phyloP scores from a whole-genome alignment of 1,284 basidiomycete genomes.

The Kalmanozyma brasiliensis region DNA sequence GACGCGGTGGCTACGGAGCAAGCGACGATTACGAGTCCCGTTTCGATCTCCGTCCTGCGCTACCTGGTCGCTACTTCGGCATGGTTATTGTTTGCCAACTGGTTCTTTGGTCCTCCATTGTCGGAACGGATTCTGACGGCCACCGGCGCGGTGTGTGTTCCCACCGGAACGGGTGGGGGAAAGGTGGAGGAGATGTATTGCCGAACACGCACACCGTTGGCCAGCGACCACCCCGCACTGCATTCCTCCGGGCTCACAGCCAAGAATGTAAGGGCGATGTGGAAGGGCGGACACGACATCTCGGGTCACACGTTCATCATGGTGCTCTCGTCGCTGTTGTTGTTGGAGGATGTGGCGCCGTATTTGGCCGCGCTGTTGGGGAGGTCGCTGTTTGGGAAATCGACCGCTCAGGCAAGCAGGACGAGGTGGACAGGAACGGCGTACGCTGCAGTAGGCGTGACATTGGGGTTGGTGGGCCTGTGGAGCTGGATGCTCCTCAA shows the following conservation, averaged over 20 bases:
- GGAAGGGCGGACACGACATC: slow-evolving; percentile 87
- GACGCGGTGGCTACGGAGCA: not conserved
- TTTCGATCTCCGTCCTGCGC: slow-evolving; percentile 36
- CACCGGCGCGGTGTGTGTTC: slow-evolving; percentile 84
- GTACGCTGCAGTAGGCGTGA: slow-evolving; percentile 47
- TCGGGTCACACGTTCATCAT: slow-evolving; percentile 94
- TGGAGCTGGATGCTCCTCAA: slow-evolving; percentile 82
- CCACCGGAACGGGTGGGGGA: slow-evolving; percentile 16
- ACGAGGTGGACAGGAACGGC: slow-evolving; percentile 9
- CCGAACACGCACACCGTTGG: slow-evolving; percentile 37
- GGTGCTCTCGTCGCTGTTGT: slow-evolving; percentile 82
- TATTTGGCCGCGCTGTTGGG: slow-evolving; percentile 49
- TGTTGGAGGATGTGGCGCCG: slow-evolving; percentile 78
- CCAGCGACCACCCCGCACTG: slow-evolving; percentile 31
- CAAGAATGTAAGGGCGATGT: slow-evolving; percentile 39
- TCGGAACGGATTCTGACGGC: slow-evolving; percentile 79
- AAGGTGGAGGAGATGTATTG: slow-evolving; percentile 53
- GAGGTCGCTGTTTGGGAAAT: not conserved
- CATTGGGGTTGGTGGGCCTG: slow-evolving; percentile 73
- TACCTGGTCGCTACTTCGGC: slow-evolving; percentile 30
- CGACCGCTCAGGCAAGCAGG: not conserved
- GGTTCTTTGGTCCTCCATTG: slow-evolving; percentile 91
- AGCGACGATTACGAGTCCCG: slow-evolving; percentile 35
- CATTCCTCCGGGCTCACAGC: slow-evolving; percentile 8
- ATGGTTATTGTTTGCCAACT: slow-evolving; percentile 72